These are phyloP conservation scores for Sonneratia caseolaris DNA, from an alignment of 345 rosid species.

Conservation along the genomic window DNA sequence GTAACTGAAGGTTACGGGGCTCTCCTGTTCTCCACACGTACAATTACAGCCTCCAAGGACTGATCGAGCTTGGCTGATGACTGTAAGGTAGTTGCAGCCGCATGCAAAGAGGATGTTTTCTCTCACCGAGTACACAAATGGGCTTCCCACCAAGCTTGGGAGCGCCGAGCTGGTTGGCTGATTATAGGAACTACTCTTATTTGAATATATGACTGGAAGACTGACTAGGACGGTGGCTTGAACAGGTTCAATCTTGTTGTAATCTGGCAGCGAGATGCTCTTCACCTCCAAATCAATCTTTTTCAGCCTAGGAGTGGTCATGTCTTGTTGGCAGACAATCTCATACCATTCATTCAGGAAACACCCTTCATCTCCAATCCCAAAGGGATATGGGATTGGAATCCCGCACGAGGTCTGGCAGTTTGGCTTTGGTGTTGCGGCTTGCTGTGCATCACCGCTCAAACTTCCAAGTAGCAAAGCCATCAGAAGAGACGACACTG, in stretches of 20 bases:
- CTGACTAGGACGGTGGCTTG: not conserved
- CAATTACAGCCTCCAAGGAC: not conserved
- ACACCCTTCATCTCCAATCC: not conserved
- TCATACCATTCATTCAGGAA: slow-evolving; percentile 4
- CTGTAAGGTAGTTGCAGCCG: slow-evolving; percentile 4
- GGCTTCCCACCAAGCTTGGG: not conserved
- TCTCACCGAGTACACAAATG: not conserved
- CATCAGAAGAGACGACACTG: no score
- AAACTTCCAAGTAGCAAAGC: no score
- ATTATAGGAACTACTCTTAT: not conserved
- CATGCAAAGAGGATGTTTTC: slow-evolving; percentile 2
- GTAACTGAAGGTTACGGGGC: no score
- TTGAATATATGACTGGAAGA: not conserved
- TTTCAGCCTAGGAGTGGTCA: not conserved
- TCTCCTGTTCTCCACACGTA: no score
- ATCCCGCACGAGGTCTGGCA: no score
- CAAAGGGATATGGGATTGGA: not conserved
- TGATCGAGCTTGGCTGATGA: not conserved
- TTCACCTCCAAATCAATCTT: not conserved
- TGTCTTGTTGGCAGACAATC: not conserved
- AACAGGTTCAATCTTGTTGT: not conserved
- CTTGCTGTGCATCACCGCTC: no score
- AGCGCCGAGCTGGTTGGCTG: no score
- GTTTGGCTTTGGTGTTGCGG: no score
- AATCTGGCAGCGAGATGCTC: not conserved